Base-by-base conservation (phyloP, 352 stramenopile genomes). In the Globisporangium carolinianum region DNA sequence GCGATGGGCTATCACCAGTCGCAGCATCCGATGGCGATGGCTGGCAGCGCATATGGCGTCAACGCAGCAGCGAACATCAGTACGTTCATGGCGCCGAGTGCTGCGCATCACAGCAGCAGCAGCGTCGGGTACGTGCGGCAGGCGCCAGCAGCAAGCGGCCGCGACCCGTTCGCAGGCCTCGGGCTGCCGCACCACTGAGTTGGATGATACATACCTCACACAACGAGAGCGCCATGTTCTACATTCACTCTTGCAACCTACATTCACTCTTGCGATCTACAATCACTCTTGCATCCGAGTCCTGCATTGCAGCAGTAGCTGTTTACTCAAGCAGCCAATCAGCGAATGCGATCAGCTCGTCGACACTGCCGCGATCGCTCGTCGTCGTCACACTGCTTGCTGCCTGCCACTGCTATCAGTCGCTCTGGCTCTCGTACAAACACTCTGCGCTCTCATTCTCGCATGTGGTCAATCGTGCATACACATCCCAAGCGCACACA, bases 91-190 rank as follows among this genome's bases (percentile, higher is more conserved):
- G 58, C 67, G 39, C 67, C 77, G n/a, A 68, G 63, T 32, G 62
- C 61, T 11, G 35, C 51, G 37, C 56, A 58, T 36, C 46, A 42
- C 35, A n/a, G 6, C 12, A 56, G 47, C 32, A 52, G 42, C 46
- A 54, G 14, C 15, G 36, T 39, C 36, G 51, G 54, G 10, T 52
- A 56, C 36, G 49, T 32, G 14, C 56, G 37, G 24, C 51, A 47
- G 49, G 57, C 45, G 5, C 55, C 58, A 15, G 43, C 61, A 4
- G 70, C 39, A 43, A 43, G 66, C 43, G 47, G 66, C 48, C 72
- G 80, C 53, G 83, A 93, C 53, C 83, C 83, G 45, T 93, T 93
- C 65, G 80, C 83, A 6, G 83, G 83, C 8, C 63, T 91, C 18
- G 83, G 80, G n/a, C 57, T 89, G 56, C 79, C 79, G 4, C 65